These are phyloP conservation scores for Phoma herbarum DNA, from an alignment of 2,329 filamentous ascomycete genomes.

Conservation along the genomic window DNA sequence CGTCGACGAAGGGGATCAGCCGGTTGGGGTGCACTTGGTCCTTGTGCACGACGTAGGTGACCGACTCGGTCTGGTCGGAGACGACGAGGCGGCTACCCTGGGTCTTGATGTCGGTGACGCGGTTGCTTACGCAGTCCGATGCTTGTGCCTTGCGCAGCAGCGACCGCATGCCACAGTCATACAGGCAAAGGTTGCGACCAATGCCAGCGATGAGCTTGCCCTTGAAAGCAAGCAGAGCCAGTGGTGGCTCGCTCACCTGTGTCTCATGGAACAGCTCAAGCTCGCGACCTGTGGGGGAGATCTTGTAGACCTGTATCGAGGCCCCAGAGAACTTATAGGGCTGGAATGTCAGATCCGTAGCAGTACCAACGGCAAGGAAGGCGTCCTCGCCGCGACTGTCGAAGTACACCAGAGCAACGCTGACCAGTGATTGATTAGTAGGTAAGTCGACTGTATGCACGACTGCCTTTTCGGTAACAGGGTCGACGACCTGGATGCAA, in stretches of 20 bases:
- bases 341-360: constrained; percentile 84
- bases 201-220: constrained; percentile 88
- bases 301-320: constrained; percentile 91
- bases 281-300: constrained; percentile 84
- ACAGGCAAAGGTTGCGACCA: constrained; percentile 82
- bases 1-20: constrained; percentile 91
- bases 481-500: constrained; percentile 92
- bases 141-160: constrained; percentile 91
- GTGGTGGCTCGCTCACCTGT: constrained; percentile 85
- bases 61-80: constrained; percentile 89
- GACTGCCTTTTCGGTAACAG: constrained; percentile 73
- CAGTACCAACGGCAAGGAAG: constrained; percentile 94
- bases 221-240: constrained; percentile 92
- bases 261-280: constrained; percentile 98
- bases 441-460: constrained; percentile 82
- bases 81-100: constrained; percentile 92
- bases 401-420: constrained; percentile 84
- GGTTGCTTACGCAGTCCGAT: constrained; percentile 73
- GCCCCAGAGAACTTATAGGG: constrained; percentile 77
- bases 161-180: constrained; percentile 92
- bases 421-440: constrained; percentile 91
- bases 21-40: constrained; percentile 77
- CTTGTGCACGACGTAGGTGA: constrained; percentile 95
- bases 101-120: constrained; percentile 89
- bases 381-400: constrained; percentile 81